phyloP scores from a whole-genome alignment of 1,284 basidiomycete species.

The Tylopilus sp. region DNA sequence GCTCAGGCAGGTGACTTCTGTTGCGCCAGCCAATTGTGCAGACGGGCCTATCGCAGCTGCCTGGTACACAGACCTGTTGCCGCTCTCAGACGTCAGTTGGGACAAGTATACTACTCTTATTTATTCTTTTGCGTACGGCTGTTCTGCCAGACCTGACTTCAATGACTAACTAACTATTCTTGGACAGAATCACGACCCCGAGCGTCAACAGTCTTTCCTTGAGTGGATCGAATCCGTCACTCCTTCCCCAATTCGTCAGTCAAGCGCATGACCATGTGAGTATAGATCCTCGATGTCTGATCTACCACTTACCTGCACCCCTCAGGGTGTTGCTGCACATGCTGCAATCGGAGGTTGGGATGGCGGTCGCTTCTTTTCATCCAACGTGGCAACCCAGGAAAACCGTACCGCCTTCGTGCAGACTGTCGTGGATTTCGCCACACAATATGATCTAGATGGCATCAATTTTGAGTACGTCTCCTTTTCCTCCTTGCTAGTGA shows the following conservation, averaged over 20 bases:
- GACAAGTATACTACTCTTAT: constrained; percentile 47
- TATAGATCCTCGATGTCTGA: not conserved
- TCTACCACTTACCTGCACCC: not conserved
- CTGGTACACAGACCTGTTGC: constrained; percentile 22
- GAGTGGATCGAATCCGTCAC: constrained; percentile 35
- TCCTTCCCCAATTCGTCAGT: constrained; percentile 52
- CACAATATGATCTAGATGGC: constrained; percentile 41
- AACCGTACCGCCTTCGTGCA: constrained; percentile 66
- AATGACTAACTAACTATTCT: not conserved
- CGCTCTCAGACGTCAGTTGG: constrained; percentile 44
- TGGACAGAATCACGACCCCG: constrained; percentile 41
- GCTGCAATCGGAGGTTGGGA: constrained; percentile 82
- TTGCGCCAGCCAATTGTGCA: not conserved
- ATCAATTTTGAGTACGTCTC: constrained; percentile 27
- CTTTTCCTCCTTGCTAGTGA: not conserved
- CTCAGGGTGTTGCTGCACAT: constrained; percentile 59
- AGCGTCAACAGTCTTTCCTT: constrained; percentile 40
- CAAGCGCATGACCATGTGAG: constrained; percentile 45
- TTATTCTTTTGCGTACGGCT: constrained; percentile 39
- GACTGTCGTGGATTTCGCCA: constrained; percentile 56
- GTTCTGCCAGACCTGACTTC: not conserved
- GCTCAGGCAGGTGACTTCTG: not conserved
- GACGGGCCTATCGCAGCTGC: constrained; percentile 19
- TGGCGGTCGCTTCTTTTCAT: constrained; percentile 67
- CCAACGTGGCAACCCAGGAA: constrained; percentile 52